A percentile compares a stretch with the other conserved stretches of the same genome.
Evolutionary conservation across 345 rosid genomes (phyloP).

Genomic region (Pseudoturritis turrita): DNA sequence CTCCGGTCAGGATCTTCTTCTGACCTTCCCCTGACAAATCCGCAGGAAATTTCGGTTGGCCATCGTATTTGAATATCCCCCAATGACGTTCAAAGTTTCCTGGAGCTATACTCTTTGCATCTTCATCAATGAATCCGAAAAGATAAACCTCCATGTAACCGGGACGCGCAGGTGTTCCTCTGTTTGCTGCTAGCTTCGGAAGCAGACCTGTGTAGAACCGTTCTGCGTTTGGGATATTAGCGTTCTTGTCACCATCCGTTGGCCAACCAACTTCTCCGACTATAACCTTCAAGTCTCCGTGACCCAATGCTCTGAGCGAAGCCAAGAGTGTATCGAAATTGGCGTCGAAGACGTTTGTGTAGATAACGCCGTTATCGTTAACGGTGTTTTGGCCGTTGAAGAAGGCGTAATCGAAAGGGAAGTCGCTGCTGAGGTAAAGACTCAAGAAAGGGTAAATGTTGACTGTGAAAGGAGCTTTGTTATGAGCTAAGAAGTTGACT

Average conservation of each 20-base stretch:
- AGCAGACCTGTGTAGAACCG: slow-evolving; percentile 72
- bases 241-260: slow-evolving; percentile 88
- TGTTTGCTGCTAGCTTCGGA: slow-evolving; percentile 49
- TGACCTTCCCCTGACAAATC: slow-evolving; percentile 68
- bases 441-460: slow-evolving; percentile 95
- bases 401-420: slow-evolving; percentile 86
- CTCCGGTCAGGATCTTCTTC: slow-evolving; percentile 49
- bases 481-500: slow-evolving; percentile 57
- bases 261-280: slow-evolving; percentile 98
- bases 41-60: slow-evolving; percentile 66
- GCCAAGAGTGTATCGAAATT: slow-evolving; percentile 84
- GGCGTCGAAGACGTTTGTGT: slow-evolving; percentile 82
- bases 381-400: slow-evolving; percentile 57
- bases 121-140: slow-evolving; percentile 81
- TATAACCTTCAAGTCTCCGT: slow-evolving; percentile 50
- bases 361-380: slow-evolving; percentile 52
- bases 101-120: slow-evolving; percentile 78
- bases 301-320: slow-evolving; percentile 52
- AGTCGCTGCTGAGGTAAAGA: slow-evolving; percentile 63
- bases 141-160: slow-evolving; percentile 63
- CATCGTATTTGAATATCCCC: slow-evolving; percentile 80
- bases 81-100: slow-evolving; percentile 94
- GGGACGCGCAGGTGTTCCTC: slow-evolving; percentile 68
- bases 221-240: slow-evolving; percentile 49
- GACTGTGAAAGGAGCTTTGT: slow-evolving; percentile 75